Base-by-base conservation (phyloP, 768 basidiomycete species). In the Basidioascus undulatus region DNA sequence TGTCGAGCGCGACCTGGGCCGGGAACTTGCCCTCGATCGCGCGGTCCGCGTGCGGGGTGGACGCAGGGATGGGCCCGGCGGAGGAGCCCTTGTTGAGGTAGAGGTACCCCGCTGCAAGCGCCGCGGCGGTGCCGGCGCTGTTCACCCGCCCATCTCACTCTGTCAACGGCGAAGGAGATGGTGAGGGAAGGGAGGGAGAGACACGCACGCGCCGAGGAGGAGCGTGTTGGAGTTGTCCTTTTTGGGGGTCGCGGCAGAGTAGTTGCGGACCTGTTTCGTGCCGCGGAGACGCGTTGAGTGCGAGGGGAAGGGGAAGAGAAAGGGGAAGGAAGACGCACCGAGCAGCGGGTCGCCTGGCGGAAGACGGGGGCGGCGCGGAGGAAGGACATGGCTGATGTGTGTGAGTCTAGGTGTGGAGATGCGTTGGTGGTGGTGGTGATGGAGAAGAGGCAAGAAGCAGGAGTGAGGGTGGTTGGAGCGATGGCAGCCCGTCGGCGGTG, bases 121-220 rank as follows among this genome's bases (percentile, higher is more conserved):
- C n/a, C n/a, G n/a, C 38, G 5, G 45, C 34, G 25, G 40, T 23
- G 13, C 23, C 41, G 20, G 34, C 32, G n/a, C 35, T 40, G 38
- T 37, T 18, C 35, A 40, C 31, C 41, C 21, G 34, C 33, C 31
- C 42, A 42, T 20, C 9, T 23, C 11, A 24, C 39, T 34, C 30
- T 8, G 32, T 27, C 39, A 39, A 32, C 12, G 28, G 33, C n/a
- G 28, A 4, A 32, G 40, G 4, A 21, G 4, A 30, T 25, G 6
- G 39, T 42, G 32, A 20, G 16, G 4, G 32, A n/a, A 16, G 45
- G 43, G 8, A 43, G 45, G 40, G 41, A 44, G 44, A 35, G 45
- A 32, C 46, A 45, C 19, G 35, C 43, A 43, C 38, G 42, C 42
- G 9, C 48, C 48, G 35, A 49, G 44, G 41, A 52, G 39, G 43